A percentile compares a stretch with the other conserved stretches of the same genome.
These are phyloP conservation scores for Malus sieversii DNA, from an alignment of 306 rosid species.

Conservation along the genomic window DNA sequence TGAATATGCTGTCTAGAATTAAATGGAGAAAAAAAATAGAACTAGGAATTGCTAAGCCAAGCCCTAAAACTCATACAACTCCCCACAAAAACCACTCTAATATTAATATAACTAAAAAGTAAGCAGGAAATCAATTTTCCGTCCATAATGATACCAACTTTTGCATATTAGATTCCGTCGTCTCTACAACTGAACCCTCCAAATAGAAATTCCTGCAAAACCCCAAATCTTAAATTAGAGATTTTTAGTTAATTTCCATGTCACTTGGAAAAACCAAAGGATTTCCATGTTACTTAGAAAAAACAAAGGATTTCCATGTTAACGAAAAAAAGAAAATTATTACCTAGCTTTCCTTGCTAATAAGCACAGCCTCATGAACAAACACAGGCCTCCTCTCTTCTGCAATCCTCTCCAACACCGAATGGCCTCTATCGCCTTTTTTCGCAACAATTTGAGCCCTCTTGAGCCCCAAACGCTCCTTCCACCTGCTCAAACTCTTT, in stretches of 20 bases:
- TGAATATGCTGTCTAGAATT: not conserved
- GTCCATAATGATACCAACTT: conserved; percentile 6
- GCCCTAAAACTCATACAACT: not conserved
- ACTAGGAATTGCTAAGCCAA: conserved; percentile 24
- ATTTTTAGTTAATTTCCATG: not conserved
- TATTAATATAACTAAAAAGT: not conserved
- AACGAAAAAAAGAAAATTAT: not conserved
- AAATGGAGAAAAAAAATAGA: conserved; percentile 1
- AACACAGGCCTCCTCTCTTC: conserved; percentile 39
- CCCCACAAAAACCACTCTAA: not conserved
- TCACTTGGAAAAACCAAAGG: not conserved
- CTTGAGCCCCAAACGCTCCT: conserved; percentile 62
- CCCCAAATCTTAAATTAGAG: not conserved
- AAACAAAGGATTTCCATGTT: not conserved
- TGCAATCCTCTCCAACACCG: conserved; percentile 42
- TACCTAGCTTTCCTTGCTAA: conserved; percentile 53
- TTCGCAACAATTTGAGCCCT: conserved; percentile 34
- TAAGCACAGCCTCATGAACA: conserved; percentile 40
- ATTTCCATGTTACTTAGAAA: not conserved
- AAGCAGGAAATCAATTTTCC: conserved; percentile 9
- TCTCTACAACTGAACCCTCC: conserved; percentile 40
- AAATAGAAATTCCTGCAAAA: conserved; percentile 39
- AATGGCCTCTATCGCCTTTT: conserved; percentile 41
- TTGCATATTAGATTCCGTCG: conserved; percentile 10
- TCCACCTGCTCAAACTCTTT: conserved; percentile 62